These are phyloP conservation scores for Naganishia friedmannii DNA, from an alignment of 768 basidiomycete genomes.

Conservation along the genomic window DNA sequence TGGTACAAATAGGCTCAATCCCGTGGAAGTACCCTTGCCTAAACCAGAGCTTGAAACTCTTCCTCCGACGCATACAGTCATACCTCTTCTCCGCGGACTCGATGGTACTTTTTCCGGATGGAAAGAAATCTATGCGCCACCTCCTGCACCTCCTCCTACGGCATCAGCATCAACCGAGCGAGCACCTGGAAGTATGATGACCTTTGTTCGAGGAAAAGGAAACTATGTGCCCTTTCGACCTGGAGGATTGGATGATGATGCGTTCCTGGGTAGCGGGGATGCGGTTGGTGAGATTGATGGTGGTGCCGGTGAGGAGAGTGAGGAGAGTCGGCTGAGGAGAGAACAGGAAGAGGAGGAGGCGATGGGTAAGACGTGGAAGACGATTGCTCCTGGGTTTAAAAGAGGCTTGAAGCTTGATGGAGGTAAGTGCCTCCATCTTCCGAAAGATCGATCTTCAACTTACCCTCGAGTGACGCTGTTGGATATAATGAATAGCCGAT, in stretches of 20 bases:
- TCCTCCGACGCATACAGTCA: conserved; percentile 46
- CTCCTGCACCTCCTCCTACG: conserved; percentile 48
- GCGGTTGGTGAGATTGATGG: neutral
- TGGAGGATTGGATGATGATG: conserved; percentile 76
- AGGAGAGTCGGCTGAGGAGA: conserved; percentile 42
- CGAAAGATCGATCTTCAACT: neutral
- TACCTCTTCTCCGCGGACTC: conserved; percentile 43
- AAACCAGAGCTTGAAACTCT: conserved; percentile 46
- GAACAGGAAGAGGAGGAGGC: conserved; percentile 46
- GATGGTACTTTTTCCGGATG: conserved; percentile 40
- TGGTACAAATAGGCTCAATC: conserved; percentile 24
- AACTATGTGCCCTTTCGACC: conserved; percentile 91
- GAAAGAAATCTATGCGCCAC: conserved; percentile 31
- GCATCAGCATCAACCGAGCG: conserved; percentile 67
- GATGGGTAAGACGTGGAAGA: conserved; percentile 55
- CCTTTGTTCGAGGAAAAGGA: conserved; percentile 90
- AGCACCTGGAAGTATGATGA: conserved; percentile 64
- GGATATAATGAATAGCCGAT: conserved; percentile 43
- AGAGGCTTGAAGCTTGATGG: conserved; percentile 67
- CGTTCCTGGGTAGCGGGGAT: conserved; percentile 3
- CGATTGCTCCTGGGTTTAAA: conserved; percentile 75
- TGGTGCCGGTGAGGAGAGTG: conserved; percentile 44
- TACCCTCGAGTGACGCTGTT: neutral
- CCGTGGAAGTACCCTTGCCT: conserved; percentile 62
- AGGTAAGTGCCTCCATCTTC: neutral